Conservation (phyloP, 352 stramenopile genomes). For the Phytophthora agathidicida region DNA sequence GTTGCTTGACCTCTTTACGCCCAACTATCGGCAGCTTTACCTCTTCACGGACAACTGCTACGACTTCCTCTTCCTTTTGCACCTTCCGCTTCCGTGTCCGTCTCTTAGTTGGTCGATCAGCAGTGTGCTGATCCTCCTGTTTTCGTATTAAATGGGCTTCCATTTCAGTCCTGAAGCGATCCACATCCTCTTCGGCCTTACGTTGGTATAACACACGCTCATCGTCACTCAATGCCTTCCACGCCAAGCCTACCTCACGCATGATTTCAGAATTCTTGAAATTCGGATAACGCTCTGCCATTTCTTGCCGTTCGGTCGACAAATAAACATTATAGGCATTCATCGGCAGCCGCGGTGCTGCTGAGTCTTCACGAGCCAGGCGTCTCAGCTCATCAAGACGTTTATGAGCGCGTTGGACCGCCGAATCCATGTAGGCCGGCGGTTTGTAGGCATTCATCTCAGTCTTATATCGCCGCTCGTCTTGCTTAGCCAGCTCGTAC, state of each 20-base stretch:
- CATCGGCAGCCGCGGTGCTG: conserved; percentile 46
- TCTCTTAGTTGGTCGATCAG: not conserved
- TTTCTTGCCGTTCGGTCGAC: conserved; percentile 39
- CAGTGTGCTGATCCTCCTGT: conserved; percentile 4
- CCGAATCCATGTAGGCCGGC: conserved; percentile 40
- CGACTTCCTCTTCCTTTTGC: not conserved
- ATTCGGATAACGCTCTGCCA: conserved; percentile 30
- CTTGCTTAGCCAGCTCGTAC: conserved; percentile 51
- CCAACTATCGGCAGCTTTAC: not conserved
- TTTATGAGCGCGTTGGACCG: conserved; percentile 23
- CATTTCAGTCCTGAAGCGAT: conserved; percentile 62
- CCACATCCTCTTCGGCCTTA: conserved; percentile 48
- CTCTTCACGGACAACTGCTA: not conserved
- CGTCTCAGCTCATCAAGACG: conserved; percentile 48
- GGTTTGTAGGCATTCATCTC: conserved; percentile 60
- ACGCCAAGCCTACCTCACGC: conserved; percentile 44
- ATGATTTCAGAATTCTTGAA: conserved; percentile 57
- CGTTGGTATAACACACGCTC: conserved; percentile 41
- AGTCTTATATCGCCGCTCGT: conserved; percentile 49
- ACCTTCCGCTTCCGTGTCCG: conserved; percentile 16
- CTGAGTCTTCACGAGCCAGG: conserved; percentile 29
- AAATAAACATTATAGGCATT: conserved; percentile 56
- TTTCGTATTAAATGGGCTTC: conserved; percentile 30
- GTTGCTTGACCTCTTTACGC: not conserved
- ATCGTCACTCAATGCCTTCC: conserved; percentile 43